phyloP scores from a whole-genome alignment of 179 eudicot species.

The Spinacia oleracea region DNA sequence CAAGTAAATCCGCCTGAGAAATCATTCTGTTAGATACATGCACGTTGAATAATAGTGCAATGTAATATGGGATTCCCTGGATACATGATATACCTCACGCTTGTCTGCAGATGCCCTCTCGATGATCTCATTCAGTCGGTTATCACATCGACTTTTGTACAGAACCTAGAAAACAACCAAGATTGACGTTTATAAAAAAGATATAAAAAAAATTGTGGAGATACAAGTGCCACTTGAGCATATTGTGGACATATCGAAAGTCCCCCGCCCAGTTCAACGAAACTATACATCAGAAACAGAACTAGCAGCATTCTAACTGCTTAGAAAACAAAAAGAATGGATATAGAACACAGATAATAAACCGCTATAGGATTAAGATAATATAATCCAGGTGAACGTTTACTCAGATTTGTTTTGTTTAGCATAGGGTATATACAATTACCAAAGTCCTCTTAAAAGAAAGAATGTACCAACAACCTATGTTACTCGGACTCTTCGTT shows the following conservation, averaged over 20 bases:
- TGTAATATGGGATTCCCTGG: background rate
- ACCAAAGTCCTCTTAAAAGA: background rate
- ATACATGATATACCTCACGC: slow-evolving; percentile 64
- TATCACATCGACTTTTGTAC: slow-evolving; percentile 95
- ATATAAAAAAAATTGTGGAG: background rate
- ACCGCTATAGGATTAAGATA: background rate
- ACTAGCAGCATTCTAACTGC: background rate
- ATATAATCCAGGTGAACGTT: background rate
- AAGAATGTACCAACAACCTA: background rate
- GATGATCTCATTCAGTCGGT: slow-evolving; percentile 87
- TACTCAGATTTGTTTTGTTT: slow-evolving; percentile 4
- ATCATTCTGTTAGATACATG: slow-evolving; percentile 7
- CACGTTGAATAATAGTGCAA: slow-evolving; percentile 6
- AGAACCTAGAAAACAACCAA: slow-evolving; percentile 52
- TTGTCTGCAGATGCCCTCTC: slow-evolving; percentile 84
- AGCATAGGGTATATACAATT: background rate
- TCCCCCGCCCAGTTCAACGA: background rate
- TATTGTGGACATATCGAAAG: background rate
- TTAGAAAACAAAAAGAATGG: background rate
- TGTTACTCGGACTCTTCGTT: no score
- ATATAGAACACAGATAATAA: background rate
- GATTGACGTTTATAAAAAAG: background rate
- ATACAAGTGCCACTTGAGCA: background rate
- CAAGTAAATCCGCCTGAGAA: slow-evolving; percentile 80
- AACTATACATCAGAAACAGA: background rate